phyloP scores from a whole-genome alignment of 257 asterid species.

The Paulownia fortunei region DNA sequence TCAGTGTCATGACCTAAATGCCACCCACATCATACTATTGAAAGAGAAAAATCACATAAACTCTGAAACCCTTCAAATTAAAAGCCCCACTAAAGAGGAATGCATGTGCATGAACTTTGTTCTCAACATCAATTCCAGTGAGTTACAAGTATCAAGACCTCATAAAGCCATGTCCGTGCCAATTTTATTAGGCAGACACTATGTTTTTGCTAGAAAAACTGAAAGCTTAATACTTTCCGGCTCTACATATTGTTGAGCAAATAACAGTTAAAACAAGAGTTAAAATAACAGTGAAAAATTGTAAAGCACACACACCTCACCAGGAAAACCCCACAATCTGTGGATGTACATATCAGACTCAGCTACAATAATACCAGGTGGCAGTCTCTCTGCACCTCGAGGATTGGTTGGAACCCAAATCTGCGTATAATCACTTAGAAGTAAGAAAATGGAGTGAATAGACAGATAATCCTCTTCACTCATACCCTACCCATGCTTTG shows the following conservation, averaged over 20 bases:
- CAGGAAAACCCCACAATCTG: conserved; percentile 63
- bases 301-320: conserved; percentile 50
- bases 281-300: neutral
- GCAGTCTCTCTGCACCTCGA: conserved; percentile 69
- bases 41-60: no score
- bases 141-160: neutral
- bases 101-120: no score
- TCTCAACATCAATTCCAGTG: neutral
- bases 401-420: conserved; percentile 70
- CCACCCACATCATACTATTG: no score
- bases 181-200: neutral
- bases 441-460: conserved; percentile 11
- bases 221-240: no score
- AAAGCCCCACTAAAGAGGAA: no score
- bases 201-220: no score
- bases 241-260: neutral
- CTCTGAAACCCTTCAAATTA: no score
- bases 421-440: conserved; percentile 42
- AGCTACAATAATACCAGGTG: conserved; percentile 54
- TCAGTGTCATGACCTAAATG: no score
- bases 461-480: neutral
- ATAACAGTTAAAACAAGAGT: conserved; percentile 17
- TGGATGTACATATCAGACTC: conserved; percentile 65
- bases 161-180: neutral
- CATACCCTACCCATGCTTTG: neutral